Base-by-base conservation (phyloP, 2,329 filamentous ascomycete genomes). In the Calycina herbarum region DNA sequence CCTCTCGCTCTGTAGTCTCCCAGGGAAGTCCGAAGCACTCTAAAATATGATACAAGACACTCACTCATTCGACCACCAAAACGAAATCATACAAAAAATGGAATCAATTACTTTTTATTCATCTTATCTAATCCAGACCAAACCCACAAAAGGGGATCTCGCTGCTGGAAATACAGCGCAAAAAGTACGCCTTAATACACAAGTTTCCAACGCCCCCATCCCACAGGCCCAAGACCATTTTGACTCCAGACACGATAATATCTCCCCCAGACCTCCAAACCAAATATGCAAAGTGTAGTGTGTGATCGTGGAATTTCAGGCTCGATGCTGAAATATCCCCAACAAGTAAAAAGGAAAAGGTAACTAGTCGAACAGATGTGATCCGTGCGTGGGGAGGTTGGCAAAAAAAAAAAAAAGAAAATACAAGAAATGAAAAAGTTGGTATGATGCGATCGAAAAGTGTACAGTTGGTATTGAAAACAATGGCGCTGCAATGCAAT, bases 381-480 rank as follows among this genome's bases (percentile, higher is more conserved):
- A 27, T 51, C 45, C 20, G n/a, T 51, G n/a, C 27, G 20, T 51
- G 45, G 10, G n/a, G 20, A 51, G 20, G 35, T 38, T 38, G 35
- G 35, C 35, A 11, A 51, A 51, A 24, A 51, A 51, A 4, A 24
- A 20, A 20, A 20, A 20, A 51, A 27, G 45, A 27, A 51, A 51
- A 24, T 51, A 51, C 45, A 51, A 24, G 45, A 24, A 51, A 24
- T 24, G 45, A 45, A 51, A 45, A 51, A 5, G 45, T 51, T 51
- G 20, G n/a, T 24, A 24, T 24, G 45, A 51, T 51, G 45, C 20
- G 45, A 51, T 51, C 45, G 45, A 51, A 51, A 51, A 51, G 45
- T 51, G 45, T 51, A 51, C 45, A 51, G n/a, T 20, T 51, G 13
- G 45, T 51, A 51, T 51, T 51, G 45, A 51, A 51, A 51, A 51